phyloP scores from a whole-genome alignment of 441 rosid genomes.

The Raphanus hybrid region DNA sequence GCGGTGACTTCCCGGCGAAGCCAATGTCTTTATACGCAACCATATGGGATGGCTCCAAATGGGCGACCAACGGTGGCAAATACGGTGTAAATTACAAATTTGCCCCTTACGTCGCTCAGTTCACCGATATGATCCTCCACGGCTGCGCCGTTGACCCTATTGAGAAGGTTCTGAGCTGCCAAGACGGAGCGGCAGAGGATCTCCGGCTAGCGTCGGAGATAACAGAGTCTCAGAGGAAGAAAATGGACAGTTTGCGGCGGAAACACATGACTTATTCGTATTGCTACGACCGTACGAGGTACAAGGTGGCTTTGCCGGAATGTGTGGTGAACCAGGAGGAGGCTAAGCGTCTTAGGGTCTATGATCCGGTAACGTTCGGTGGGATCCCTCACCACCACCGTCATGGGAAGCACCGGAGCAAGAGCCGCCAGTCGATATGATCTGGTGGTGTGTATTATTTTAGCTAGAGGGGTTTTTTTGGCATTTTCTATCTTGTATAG shows the following conservation, averaged over 20 bases:
- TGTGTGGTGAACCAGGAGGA: conserved; percentile 47
- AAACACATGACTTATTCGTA: conserved; percentile 58
- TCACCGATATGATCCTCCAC: conserved; percentile 63
- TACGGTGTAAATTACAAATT: conserved; percentile 76
- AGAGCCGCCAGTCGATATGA: conserved; percentile 46
- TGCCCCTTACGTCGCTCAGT: conserved; percentile 63
- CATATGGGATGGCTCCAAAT: conserved; percentile 85
- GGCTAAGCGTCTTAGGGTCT: conserved; percentile 60
- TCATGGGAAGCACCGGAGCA: conserved; percentile 57
- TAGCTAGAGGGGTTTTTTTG: conserved; percentile 39
- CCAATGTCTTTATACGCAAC: conserved; percentile 86
- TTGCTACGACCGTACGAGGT: conserved; percentile 51
- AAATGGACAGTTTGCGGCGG: conserved; percentile 52
- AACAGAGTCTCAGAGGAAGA: conserved; percentile 22
- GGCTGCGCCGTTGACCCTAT: conserved; percentile 77
- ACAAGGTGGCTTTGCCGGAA: conserved; percentile 48
- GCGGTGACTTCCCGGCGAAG: conserved; percentile 84
- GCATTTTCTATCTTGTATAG: conserved; percentile 43
- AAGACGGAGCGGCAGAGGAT: conserved; percentile 20
- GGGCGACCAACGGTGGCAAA: conserved; percentile 93
- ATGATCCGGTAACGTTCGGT: conserved; percentile 79
- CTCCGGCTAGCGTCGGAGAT: conserved; percentile 20
- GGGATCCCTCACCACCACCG: conserved; percentile 51
- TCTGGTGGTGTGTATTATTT: conserved; percentile 19
- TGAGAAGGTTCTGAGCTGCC: conserved; percentile 46